These are phyloP conservation scores for Penicillium soppii DNA, from an alignment of 495 filamentous ascomycete genomes.

Conservation along the genomic window DNA sequence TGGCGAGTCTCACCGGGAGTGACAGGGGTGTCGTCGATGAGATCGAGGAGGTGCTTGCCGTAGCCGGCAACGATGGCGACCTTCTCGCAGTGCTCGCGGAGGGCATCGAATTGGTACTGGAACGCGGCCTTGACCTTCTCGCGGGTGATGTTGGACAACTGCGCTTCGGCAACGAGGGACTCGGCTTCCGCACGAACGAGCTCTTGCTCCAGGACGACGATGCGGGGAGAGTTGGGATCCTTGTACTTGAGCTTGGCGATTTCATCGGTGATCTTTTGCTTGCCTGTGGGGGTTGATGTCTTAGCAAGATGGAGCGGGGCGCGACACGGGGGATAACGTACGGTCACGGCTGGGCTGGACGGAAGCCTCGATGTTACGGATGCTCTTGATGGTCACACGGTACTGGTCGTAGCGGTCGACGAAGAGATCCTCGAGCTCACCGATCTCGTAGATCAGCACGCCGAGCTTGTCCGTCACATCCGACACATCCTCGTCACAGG, in stretches of 20 bases:
- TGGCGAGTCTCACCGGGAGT: constrained; percentile 95
- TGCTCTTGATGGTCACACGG: constrained; percentile 98
- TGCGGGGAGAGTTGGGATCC: constrained; percentile 95
- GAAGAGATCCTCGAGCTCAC: constrained; percentile 96
- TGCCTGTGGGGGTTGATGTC: constrained; percentile 50
- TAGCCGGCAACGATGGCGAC: constrained; percentile 96
- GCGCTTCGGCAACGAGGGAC: constrained; percentile 95
- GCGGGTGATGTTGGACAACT: constrained; percentile 97
- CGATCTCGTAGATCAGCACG: constrained; percentile 96
- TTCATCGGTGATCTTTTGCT: constrained; percentile 99
- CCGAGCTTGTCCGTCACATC: constrained; percentile 99
- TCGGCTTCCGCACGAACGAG: constrained; percentile 98
- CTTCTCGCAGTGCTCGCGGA: constrained; percentile 98
- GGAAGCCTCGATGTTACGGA: constrained; percentile 96
- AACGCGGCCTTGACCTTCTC: constrained; percentile 99
- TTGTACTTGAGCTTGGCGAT: constrained; percentile 99
- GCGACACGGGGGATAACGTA: constrained; percentile 40
- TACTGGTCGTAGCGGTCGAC: constrained; percentile 99
- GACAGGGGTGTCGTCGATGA: constrained; percentile 94
- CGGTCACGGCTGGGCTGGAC: constrained; percentile 97
- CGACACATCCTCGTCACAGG: constrained; percentile 94
- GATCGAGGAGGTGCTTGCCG: constrained; percentile 92
- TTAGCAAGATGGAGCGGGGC: not conserved
- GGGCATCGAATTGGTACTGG: constrained; percentile 96
- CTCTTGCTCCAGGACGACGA: constrained; percentile 97